A percentile compares a stretch with the other conserved stretches of the same genome.
Conservation (phyloP, 257 asterid genomes). For the Salvia miltiorrhiza region DNA sequence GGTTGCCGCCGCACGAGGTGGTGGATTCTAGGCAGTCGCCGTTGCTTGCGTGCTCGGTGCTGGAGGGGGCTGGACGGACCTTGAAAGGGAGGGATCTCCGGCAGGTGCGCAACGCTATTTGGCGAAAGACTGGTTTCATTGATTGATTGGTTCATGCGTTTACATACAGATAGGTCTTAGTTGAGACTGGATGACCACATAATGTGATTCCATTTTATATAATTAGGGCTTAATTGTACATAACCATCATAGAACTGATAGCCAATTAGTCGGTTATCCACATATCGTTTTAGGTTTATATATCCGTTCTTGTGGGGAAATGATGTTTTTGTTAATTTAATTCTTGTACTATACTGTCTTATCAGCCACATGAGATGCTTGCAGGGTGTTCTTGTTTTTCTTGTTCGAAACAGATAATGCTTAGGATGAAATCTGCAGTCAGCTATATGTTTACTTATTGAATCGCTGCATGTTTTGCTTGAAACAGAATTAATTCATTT, state of each 20-base stretch:
- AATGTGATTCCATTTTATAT: slow-evolving; percentile 23
- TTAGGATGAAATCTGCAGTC: too few relatives aligned
- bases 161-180: slow-evolving; percentile 12
- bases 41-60: slow-evolving; percentile 50
- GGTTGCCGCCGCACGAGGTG: slow-evolving; percentile 68
- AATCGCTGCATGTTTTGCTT: slow-evolving; percentile 8
- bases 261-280: background rate
- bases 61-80: slow-evolving; percentile 78
- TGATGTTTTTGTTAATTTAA: background rate
- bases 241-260: slow-evolving; percentile 11
- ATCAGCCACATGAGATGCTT: too few relatives aligned
- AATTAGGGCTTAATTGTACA: slow-evolving; percentile 30
- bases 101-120: slow-evolving; percentile 71
- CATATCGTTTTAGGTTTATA: background rate
- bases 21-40: slow-evolving; percentile 52
- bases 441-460: background rate
- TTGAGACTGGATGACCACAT: slow-evolving; percentile 25
- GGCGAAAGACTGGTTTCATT: slow-evolving; percentile 61
- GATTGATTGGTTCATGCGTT: slow-evolving; percentile 28
- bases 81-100: slow-evolving; percentile 77
- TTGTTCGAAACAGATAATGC: too few relatives aligned
- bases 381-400: too few relatives aligned
- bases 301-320: slow-evolving; percentile 4
- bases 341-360: too few relatives aligned
- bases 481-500: background rate